Evolutionary conservation across 2,329 filamentous ascomycete genomes (phyloP).

Genomic region (Coniochaeta sp.): DNA sequence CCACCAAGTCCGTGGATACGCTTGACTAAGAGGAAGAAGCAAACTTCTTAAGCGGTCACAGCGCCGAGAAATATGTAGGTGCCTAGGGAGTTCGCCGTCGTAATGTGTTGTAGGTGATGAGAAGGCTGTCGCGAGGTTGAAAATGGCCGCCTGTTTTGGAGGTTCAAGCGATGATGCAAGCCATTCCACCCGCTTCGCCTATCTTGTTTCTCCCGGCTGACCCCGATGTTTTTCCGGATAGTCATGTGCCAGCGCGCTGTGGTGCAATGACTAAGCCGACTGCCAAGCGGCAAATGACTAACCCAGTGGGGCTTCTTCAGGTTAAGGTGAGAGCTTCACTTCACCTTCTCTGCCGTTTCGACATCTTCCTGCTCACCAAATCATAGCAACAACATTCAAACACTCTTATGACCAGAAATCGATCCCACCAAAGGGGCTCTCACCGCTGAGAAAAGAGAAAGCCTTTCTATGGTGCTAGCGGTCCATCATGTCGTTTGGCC

Average conservation of each 20-base stretch:
- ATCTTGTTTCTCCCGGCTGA: neutral
- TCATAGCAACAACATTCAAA: too few species aligned
- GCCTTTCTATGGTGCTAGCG: too few species aligned
- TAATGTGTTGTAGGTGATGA: neutral
- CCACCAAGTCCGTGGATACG: too few species aligned
- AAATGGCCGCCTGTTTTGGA: constrained; percentile 1
- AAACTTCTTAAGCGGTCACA: neutral
- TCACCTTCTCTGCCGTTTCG: too few species aligned
- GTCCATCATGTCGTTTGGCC: constrained; percentile 44
- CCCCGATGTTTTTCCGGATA: neutral
- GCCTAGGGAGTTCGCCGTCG: constrained; percentile 1
- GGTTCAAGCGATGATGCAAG: constrained; percentile 6
- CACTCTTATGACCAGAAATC: neutral
- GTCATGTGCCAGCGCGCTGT: constrained; percentile 4
- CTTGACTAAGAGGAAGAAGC: neutral
- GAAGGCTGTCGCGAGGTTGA: neutral
- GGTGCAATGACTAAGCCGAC: neutral
- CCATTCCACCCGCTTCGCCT: constrained; percentile 4
- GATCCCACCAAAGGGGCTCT: too few species aligned
- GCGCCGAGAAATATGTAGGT: neutral
- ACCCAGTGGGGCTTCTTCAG: too few species aligned
- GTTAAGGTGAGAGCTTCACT: neutral
- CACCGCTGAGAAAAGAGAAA: too few species aligned
- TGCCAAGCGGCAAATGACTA: too few species aligned
- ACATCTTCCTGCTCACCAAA: too few species aligned